Percentiles rank a stretch among this genome's conserved stretches.
Conservation (phyloP, 1,284 basidiomycete genomes). For the Cerrena zonata region DNA sequence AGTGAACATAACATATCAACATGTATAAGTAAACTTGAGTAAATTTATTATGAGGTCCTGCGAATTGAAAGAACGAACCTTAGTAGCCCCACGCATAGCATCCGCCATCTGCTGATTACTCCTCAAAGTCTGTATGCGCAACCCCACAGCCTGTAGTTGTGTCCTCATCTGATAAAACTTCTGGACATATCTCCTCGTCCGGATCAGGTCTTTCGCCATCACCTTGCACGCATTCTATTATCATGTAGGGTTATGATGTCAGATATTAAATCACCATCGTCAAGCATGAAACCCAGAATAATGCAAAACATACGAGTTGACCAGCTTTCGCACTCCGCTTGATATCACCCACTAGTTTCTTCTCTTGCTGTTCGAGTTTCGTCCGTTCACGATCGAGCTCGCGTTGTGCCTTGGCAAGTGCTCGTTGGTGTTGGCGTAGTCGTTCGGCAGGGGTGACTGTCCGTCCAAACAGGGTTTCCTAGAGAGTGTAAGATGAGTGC, state of each 20-base stretch:
- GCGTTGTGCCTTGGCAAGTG: constrained; percentile 92
- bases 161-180: constrained; percentile 99
- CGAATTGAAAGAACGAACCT: constrained; percentile 47
- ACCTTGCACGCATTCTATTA: constrained; percentile 92
- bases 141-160: constrained; percentile 91
- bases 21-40: constrained; percentile 4
- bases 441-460: constrained; percentile 93
- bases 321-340: constrained; percentile 94
- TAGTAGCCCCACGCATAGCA: constrained; percentile 96
- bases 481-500: constrained; percentile 7
- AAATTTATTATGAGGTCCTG: constrained; percentile 7
- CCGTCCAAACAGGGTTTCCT: constrained; percentile 94
- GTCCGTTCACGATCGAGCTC: constrained; percentile 92
- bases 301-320: constrained; percentile 78
- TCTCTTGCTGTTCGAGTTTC: constrained; percentile 93
- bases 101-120: constrained; percentile 99
- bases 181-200: constrained; percentile 91
- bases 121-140: constrained; percentile 93
- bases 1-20: neutral
- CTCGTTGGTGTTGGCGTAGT: constrained; percentile 90
- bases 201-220: constrained; percentile 97
- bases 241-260: constrained; percentile 3
- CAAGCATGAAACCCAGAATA: neutral
- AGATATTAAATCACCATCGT: neutral
- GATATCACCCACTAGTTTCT: constrained; percentile 90